phyloP scores from a whole-genome alignment of 2,329 filamentous ascomycete species.

The Leptodontidium sp. region DNA sequence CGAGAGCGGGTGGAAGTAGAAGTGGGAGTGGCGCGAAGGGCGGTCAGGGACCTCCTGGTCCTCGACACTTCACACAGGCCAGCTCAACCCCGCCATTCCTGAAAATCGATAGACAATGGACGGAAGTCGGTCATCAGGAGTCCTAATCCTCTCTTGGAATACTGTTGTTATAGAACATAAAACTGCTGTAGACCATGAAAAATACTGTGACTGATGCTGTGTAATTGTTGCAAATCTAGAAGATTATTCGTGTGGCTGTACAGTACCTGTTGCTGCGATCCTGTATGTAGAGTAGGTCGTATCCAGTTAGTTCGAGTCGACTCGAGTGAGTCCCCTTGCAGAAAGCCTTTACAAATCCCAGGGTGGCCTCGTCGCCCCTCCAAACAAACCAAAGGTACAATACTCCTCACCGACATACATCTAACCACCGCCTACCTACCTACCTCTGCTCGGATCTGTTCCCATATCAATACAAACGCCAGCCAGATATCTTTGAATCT shows the following conservation, averaged over 20 bases:
- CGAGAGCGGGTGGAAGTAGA: neutral
- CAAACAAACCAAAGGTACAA: slow-evolving; percentile 5
- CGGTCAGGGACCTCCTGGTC: slow-evolving; percentile 4
- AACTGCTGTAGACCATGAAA: neutral
- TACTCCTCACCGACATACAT: slow-evolving; percentile 26
- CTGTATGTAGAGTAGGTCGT: neutral
- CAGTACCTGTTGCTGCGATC: neutral
- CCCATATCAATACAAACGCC: slow-evolving; percentile 22
- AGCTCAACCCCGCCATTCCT: slow-evolving; percentile 5
- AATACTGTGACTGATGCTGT: slow-evolving; percentile 9
- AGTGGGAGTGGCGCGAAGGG: slow-evolving; percentile 8
- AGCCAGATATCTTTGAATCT: slow-evolving; percentile 11
- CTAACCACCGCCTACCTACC: neutral
- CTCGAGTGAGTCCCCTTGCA: slow-evolving; percentile 18
- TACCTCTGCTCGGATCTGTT: neutral
- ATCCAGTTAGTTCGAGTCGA: slow-evolving; percentile 1
- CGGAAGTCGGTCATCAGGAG: neutral
- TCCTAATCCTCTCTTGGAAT: too few species aligned
- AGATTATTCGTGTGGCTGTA: slow-evolving; percentile 9
- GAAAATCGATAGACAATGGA: neutral
- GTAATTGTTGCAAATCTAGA: neutral
- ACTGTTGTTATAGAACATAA: neutral
- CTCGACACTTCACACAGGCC: neutral
- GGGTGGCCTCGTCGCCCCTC: slow-evolving; percentile 9
- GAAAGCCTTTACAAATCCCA: slow-evolving; percentile 27